Evolutionary conservation across 257 asterid species (phyloP).

Genomic region (Coffea eugenioides): DNA sequence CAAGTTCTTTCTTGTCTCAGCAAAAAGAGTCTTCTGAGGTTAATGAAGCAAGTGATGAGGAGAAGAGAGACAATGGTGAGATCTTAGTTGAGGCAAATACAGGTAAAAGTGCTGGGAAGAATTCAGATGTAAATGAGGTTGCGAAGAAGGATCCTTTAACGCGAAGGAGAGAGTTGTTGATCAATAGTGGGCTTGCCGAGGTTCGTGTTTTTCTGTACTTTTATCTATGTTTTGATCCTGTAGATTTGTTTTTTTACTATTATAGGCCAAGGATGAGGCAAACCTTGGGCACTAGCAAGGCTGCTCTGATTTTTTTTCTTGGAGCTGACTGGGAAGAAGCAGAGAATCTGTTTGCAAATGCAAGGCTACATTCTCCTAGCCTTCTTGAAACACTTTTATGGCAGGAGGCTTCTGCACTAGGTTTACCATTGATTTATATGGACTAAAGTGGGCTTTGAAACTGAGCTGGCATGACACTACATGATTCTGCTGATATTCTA

Average conservation of each 20-base stretch:
- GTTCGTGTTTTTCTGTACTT: constrained; percentile 34
- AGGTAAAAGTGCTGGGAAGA: constrained; percentile 10
- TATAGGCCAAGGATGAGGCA: neutral
- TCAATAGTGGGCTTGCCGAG: constrained; percentile 86
- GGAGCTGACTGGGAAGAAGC: neutral
- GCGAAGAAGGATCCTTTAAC: constrained; percentile 83
- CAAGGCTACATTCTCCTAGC: neutral
- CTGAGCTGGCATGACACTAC: neutral
- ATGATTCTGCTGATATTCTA: constrained; percentile 4
- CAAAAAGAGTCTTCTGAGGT: constrained; percentile 23
- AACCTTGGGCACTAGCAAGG: neutral
- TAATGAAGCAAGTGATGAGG: constrained; percentile 41
- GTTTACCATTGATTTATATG: neutral
- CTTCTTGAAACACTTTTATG: neutral
- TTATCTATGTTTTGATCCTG: neutral
- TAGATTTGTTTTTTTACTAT: neutral
- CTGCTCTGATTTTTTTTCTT: neutral
- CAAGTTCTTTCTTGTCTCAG: neutral
- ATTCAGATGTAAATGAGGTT: constrained; percentile 41
- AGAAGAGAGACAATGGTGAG: constrained; percentile 30
- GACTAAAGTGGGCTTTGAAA: neutral
- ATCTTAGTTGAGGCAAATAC: constrained; percentile 16
- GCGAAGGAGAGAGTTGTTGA: constrained; percentile 81
- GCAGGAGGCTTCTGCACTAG: neutral
- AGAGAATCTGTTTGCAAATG: neutral